Evolutionary conservation across 371 early-diverging fungal species (phyloP).

Genomic region (Batkoa obscura): DNA sequence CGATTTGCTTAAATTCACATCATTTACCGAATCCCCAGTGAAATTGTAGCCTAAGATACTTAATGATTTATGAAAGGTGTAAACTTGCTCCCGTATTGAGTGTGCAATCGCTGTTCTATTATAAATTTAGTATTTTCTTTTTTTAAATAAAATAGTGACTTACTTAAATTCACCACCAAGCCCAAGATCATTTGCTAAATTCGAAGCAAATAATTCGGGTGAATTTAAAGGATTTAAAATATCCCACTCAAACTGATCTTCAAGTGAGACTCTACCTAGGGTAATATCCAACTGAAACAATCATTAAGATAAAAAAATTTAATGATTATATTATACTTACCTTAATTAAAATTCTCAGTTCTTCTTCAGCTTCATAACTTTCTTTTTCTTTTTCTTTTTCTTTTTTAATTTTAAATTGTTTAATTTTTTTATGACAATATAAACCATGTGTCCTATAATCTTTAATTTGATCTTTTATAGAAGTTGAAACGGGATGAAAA

Average conservation of each 20-base stretch:
- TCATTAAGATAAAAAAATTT: too few species aligned
- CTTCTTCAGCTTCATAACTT: too few species aligned
- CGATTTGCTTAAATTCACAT: slow-evolving; percentile 46
- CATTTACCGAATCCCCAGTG: slow-evolving; percentile 33
- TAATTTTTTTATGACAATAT: too few species aligned
- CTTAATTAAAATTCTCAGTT: slow-evolving; percentile 32
- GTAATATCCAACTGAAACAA: slow-evolving; percentile 68
- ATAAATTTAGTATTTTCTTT: not conserved
- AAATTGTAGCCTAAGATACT: slow-evolving; percentile 62
- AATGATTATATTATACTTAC: too few species aligned
- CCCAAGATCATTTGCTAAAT: slow-evolving; percentile 39
- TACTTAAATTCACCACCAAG: slow-evolving; percentile 62
- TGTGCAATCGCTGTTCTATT: slow-evolving; percentile 74
- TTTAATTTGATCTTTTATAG: not conserved
- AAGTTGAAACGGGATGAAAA: not conserved
- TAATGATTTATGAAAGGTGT: slow-evolving; percentile 59
- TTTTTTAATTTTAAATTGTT: too few species aligned
- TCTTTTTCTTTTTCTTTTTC: too few species aligned
- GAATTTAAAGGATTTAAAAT: slow-evolving; percentile 44
- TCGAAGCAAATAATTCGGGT: slow-evolving; percentile 58
- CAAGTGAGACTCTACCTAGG: slow-evolving; percentile 53
- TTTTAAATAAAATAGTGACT: not conserved
- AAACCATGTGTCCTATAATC: slow-evolving; percentile 10
- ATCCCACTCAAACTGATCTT: slow-evolving; percentile 91
- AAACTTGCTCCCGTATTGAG: slow-evolving; percentile 83